These are phyloP conservation scores for Spinacia oleracea DNA, from an alignment of 179 eudicot genomes.

Conservation along the genomic window DNA sequence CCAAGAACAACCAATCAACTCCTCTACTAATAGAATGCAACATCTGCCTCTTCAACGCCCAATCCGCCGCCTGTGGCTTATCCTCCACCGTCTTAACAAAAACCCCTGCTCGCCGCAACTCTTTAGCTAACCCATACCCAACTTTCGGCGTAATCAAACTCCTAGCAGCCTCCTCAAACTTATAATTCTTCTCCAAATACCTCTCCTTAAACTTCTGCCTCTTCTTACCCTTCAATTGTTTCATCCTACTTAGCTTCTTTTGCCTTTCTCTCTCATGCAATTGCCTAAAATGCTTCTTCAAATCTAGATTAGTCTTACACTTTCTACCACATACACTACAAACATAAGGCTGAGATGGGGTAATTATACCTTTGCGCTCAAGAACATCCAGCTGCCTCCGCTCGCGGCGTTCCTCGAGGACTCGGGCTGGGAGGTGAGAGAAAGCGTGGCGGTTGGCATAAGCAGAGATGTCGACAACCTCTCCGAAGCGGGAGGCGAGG, in stretches of 20 bases:
- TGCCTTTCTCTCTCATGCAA: constrained; percentile 85
- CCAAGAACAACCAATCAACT: constrained; percentile 80
- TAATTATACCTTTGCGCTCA: constrained; percentile 55
- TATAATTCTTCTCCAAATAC: constrained; percentile 58
- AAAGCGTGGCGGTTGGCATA: constrained; percentile 96
- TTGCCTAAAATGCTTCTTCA: constrained; percentile 79
- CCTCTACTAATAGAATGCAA: constrained; percentile 76
- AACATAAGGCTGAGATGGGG: constrained; percentile 47
- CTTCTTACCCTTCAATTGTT: constrained; percentile 82
- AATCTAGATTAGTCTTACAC: constrained; percentile 63
- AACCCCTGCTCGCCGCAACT: constrained; percentile 88
- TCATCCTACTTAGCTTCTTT: constrained; percentile 80
- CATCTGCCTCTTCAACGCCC: constrained; percentile 91
- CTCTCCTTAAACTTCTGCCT: constrained; percentile 78
- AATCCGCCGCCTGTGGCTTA: constrained; percentile 97
- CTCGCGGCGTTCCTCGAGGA: constrained; percentile 57
- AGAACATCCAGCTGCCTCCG: constrained; percentile 54
- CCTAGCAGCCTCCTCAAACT: constrained; percentile 82
- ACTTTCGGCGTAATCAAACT: constrained; percentile 59
- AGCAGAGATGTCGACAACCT: constrained; percentile 68
- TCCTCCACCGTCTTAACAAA: constrained; percentile 89
- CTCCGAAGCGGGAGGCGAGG: constrained; percentile 63
- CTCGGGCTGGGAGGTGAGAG: constrained; percentile 80
- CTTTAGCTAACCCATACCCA: constrained; percentile 76
- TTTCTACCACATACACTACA: constrained; percentile 91